Evolutionary conservation across 2,329 filamentous ascomycete genomes (phyloP).

Genomic region (Trichophyton equinum): DNA sequence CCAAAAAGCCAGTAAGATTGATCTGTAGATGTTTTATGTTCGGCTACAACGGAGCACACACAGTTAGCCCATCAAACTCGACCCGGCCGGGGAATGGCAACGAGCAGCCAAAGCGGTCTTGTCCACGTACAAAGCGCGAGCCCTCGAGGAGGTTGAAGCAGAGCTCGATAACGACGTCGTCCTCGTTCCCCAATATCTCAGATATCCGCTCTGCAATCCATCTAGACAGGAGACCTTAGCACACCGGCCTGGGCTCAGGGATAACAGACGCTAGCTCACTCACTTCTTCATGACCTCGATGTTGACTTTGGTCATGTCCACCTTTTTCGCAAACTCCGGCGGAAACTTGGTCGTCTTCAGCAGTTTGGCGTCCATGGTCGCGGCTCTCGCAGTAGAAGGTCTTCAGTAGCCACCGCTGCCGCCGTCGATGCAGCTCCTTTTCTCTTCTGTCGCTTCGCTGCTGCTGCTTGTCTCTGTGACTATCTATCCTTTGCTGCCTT

Average conservation of each 20-base stretch:
- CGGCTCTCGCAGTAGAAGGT: background rate
- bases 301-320: slow-evolving; percentile 96
- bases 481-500: background rate
- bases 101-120: background rate
- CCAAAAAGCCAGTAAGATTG: slow-evolving; percentile 85
- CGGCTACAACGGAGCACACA: slow-evolving; percentile 45
- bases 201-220: slow-evolving; percentile 88
- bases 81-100: background rate
- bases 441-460: background rate
- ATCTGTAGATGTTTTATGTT: slow-evolving; percentile 95
- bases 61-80: slow-evolving; percentile 14
- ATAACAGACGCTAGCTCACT: slow-evolving; percentile 23
- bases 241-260: background rate
- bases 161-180: slow-evolving; percentile 90
- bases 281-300: slow-evolving; percentile 96
- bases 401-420: background rate
- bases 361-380: slow-evolving; percentile 69
- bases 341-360: slow-evolving; percentile 88
- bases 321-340: slow-evolving; percentile 83
- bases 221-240: slow-evolving; percentile 36
- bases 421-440: background rate
- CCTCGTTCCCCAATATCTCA: slow-evolving; percentile 78
- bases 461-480: background rate
- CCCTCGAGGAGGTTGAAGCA: slow-evolving; percentile 59
- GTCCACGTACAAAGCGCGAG: slow-evolving; percentile 54